Percentiles rank a stretch among this genome's conserved stretches.
Conservation (phyloP, 805 yeast genomes). For the Sugiyamaella chiloensis region DNA sequence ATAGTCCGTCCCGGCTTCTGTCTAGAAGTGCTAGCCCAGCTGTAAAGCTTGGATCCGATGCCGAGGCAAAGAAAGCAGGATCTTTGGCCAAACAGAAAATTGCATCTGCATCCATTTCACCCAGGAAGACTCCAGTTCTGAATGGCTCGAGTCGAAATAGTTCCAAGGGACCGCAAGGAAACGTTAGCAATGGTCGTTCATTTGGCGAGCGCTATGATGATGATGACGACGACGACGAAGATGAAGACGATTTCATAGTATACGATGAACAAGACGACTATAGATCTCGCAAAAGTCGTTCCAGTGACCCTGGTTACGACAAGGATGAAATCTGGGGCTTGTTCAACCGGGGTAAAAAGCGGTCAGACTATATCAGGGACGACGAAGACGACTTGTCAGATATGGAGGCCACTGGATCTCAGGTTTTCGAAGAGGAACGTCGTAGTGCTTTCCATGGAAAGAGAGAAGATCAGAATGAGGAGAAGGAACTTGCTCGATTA, state of each 20-base stretch:
- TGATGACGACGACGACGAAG: constrained; percentile 42
- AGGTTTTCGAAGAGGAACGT: constrained; percentile 78
- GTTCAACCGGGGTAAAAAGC: constrained; percentile 62
- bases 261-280: constrained; percentile 41
- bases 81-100: constrained; percentile 38
- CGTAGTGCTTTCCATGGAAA: constrained; percentile 64
- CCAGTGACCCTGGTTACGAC: constrained; percentile 53
- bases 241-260: constrained; percentile 56
- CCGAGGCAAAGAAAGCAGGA: constrained; percentile 1
- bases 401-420: constrained; percentile 95
- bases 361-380: constrained; percentile 43
- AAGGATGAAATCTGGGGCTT: constrained; percentile 88
- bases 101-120: constrained; percentile 39
- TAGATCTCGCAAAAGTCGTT: not conserved
- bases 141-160: constrained; percentile 22
- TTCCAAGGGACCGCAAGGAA: constrained; percentile 30
- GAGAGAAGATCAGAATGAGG: constrained; percentile 72
- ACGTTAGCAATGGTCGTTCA: constrained; percentile 25
- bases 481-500: constrained; percentile 27
- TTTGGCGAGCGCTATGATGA: constrained; percentile 30
- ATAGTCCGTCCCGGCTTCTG: too few relatives aligned
- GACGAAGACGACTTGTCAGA: constrained; percentile 49
- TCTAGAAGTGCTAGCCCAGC: constrained; percentile 6
- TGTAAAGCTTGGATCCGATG: not conserved
- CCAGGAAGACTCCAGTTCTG: constrained; percentile 42